Evolutionary conservation across 345 rosid genomes (phyloP).

Genomic region (Eucalyptus camaldulensis): DNA sequence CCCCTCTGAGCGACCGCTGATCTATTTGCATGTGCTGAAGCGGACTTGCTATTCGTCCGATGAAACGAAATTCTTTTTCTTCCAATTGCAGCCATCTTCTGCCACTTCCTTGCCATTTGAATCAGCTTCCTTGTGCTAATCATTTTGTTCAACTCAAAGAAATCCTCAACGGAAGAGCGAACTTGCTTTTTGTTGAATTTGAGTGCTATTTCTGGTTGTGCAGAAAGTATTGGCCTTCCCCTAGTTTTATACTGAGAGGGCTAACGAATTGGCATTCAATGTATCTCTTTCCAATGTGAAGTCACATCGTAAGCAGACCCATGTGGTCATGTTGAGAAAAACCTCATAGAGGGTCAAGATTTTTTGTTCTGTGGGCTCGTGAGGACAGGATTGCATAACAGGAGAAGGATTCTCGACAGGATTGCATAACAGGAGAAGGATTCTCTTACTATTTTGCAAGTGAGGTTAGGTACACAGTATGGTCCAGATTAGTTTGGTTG

Average conservation of each 20-base stretch:
- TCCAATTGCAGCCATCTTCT: not conserved
- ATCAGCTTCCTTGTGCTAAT: not conserved
- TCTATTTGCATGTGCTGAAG: not conserved
- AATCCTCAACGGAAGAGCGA: not conserved
- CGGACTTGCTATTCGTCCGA: not conserved
- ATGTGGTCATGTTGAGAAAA: not conserved
- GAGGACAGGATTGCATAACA: not conserved
- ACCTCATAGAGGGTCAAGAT: not conserved
- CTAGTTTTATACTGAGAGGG: not conserved
- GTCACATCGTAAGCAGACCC: not conserved
- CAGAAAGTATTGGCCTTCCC: not conserved
- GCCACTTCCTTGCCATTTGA: constrained; percentile 4
- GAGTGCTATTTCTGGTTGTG: not conserved
- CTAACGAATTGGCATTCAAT: not conserved
- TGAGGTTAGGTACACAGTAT: not conserved
- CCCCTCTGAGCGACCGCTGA: not conserved
- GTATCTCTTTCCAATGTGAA: not conserved
- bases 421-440: not conserved
- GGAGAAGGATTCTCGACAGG: not conserved
- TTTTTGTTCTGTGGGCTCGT: not conserved
- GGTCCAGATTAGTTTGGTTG: not conserved
- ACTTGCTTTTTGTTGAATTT: not conserved
- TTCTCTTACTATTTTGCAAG: not conserved
- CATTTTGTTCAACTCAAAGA: not conserved
- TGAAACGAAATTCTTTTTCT: not conserved